Percentiles rank a stretch among this genome's conserved stretches.
Evolutionary conservation across 169 alveolate species (phyloP).

Genomic region (Sarcocystis neurona): DNA sequence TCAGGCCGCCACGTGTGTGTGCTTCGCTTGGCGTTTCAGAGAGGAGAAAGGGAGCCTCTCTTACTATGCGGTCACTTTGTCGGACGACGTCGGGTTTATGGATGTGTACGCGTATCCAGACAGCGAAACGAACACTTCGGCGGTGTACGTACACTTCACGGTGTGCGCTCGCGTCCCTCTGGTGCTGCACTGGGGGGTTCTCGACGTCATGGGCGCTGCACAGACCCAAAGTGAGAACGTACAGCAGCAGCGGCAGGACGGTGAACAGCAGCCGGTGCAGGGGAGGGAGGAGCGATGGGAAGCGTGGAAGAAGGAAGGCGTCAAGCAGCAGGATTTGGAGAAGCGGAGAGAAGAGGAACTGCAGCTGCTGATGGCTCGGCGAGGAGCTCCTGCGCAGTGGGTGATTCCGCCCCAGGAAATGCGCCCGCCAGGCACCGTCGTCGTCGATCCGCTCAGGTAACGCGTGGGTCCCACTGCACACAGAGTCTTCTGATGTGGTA

Average conservation of each 20-base stretch:
- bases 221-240: too few relatives aligned
- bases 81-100: constrained; percentile 41
- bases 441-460: constrained; percentile 55
- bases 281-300: neutral
- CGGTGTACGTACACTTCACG: constrained; percentile 35
- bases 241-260: too few relatives aligned
- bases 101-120: constrained; percentile 37
- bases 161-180: constrained; percentile 54
- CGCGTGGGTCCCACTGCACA: neutral
- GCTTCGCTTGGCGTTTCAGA: neutral
- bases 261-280: too few relatives aligned
- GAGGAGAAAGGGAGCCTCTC: constrained; percentile 27
- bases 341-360: constrained; percentile 21
- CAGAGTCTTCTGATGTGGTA: neutral
- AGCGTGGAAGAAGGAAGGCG: constrained; percentile 5
- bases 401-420: constrained; percentile 51
- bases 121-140: too few relatives aligned
- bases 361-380: neutral
- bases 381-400: constrained; percentile 61
- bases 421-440: constrained; percentile 56
- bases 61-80: constrained; percentile 45
- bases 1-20: neutral
- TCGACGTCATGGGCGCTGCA: constrained; percentile 60
- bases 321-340: constrained; percentile 26
- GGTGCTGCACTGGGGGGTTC: constrained; percentile 59